Evolutionary conservation across 2,329 filamentous ascomycete genomes (phyloP).

Genomic region (Diaporthe citriasiana): DNA sequence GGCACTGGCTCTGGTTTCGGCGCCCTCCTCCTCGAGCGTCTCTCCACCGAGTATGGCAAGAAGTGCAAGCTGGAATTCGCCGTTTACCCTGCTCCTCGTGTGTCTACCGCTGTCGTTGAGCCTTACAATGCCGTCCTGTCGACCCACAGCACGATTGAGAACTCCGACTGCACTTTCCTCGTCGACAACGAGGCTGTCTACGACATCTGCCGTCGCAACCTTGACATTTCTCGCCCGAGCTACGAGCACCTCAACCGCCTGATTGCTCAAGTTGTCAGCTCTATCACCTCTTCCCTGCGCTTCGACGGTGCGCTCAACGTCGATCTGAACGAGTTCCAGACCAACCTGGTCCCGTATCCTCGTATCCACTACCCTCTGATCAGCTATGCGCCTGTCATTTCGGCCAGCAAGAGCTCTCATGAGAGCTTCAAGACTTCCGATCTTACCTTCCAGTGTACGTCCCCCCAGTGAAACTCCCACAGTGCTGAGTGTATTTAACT

Average conservation of each 20-base stretch:
- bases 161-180: constrained; percentile 84
- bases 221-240: constrained; percentile 77
- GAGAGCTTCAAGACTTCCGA: constrained; percentile 91
- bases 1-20: constrained; percentile 82
- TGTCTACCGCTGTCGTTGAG: constrained; percentile 79
- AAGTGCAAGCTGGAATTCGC: constrained; percentile 84
- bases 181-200: constrained; percentile 83
- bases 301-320: constrained; percentile 82
- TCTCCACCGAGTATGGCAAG: constrained; percentile 81
- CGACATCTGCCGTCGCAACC: constrained; percentile 80
- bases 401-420: constrained; percentile 82
- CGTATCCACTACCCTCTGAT: constrained; percentile 82
- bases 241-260: constrained; percentile 81
- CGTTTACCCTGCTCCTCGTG: constrained; percentile 78
- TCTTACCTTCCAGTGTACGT: constrained; percentile 79
- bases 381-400: constrained; percentile 80
- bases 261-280: constrained; percentile 81
- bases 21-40: constrained; percentile 78
- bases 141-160: constrained; percentile 82
- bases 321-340: constrained; percentile 84
- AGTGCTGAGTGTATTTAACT: neutral
- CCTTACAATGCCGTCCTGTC: constrained; percentile 82
- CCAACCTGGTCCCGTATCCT: constrained; percentile 80
- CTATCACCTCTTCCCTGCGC: constrained; percentile 79
- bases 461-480: neutral